phyloP scores from a whole-genome alignment of 352 stramenopile genomes.

The Chrysophaeum taylorii region DNA sequence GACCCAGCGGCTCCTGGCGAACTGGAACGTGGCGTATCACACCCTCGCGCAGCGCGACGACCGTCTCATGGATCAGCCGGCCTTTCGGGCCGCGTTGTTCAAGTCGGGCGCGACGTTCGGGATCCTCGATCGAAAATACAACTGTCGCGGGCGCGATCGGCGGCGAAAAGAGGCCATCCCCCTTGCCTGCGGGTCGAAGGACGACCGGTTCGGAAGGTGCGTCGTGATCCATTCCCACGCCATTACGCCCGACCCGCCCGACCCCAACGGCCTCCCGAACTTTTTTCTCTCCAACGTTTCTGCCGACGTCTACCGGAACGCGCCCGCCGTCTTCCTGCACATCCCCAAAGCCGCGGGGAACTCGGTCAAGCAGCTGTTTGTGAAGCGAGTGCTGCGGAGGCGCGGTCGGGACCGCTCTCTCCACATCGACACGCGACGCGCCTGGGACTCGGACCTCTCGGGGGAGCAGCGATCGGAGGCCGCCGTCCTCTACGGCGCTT shows the following conservation, averaged over 20 bases:
- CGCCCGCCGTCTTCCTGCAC: neutral
- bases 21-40: neutral
- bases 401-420: neutral
- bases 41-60: neutral
- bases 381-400: neutral
- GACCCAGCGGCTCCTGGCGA: neutral
- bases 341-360: constrained; percentile 9
- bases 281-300: neutral
- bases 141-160: neutral
- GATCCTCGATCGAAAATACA: neutral
- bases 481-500: neutral
- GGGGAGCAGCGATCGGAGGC: neutral
- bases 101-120: neutral
- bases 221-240: neutral
- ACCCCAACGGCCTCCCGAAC: neutral
- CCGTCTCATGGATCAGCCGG: neutral
- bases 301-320: neutral
- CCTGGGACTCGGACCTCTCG: neutral
- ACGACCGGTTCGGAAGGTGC: neutral
- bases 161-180: neutral
- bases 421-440: constrained; percentile 10
- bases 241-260: too few relatives aligned
- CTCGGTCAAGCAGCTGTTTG: constrained; percentile 13
- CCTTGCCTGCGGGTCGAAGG: neutral
- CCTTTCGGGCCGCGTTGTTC: neutral